Base-by-base conservation (phyloP, 2,329 filamentous ascomycete species). In the Penicillium frequentans region DNA sequence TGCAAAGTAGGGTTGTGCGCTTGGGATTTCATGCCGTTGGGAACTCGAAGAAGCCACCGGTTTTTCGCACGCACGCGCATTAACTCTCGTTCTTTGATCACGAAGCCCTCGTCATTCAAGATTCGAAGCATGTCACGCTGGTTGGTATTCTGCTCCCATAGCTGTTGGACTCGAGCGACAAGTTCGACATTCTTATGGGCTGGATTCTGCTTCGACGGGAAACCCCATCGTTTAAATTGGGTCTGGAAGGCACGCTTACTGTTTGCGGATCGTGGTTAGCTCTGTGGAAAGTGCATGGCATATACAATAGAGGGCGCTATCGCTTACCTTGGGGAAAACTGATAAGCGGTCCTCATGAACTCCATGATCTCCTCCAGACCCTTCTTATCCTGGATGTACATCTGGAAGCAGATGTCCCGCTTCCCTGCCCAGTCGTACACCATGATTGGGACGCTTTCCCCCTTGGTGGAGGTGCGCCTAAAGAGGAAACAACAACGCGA, bases 211-310 rank as follows among this genome's bases (percentile, higher is more conserved):
- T 91, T 91, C 56, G 82, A 84, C 14, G 90, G 90, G 64, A 95
- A 93, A 8, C 85, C 83, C 91, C 91, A 95, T 70, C 85, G 81
- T 68, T 86, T 88, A 74, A 92, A 90, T 64, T 91, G 88, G 3
- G 82, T 86, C 72, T 91, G 89, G 60, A 88, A 91, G 44, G 88
- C 87, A 58, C 90, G 86, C 78, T 90, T 91, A 72, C 90, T 73
- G 54, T 13, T 11, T 21, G 52, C 23, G 2, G 8, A 26, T 9
- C 27, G 35, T 44, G 14, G 9, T 54, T 37, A 60, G 55, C 27
- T 13, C 27, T 52, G 11, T 44, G 19, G 23, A 19, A 21, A 10
- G 3, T 46, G 10, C 10, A 47, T 13, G 26, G 19, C 37, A 29
- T n/a, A 5, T 19, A 44, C 13, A 11, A 19, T 52, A 19, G 39